Evolutionary conservation across 83 land plant genomes (phyloP), one percentile per base, ranked within the genome.

Genomic region (Picea engelmannii): DNA sequence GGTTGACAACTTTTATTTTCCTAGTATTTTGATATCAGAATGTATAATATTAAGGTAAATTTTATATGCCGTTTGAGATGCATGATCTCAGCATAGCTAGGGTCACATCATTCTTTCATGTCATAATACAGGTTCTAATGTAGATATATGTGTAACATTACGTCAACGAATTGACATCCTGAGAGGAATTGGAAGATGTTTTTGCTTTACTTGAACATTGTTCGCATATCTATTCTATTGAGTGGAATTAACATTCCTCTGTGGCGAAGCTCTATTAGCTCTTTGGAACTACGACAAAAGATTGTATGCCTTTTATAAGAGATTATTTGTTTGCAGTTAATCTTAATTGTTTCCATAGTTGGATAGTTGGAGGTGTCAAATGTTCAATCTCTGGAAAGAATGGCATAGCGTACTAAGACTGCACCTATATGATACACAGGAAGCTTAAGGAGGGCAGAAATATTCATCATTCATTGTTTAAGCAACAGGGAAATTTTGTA

Each of bases 141-240:
- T 74, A 74, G 77, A 74, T 74, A 74, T 47, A 74, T 73, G 23
- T 74, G 77, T 74, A 74, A 49, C 55, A 74, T 21, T 49, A 74
- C 60, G 49, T n/a, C 21, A 47, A 4, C 20, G 49, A 47, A n/a
- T 47, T 42, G 16, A 74, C 25, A 55, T 21, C 23, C 59, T 21
- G 27, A 74, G 77, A 44, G 23, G 16, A 74, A 74, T 21, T 47
- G 55, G 27, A 74, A 74, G 58, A 47, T 73, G 76, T 44, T 73
- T 20, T 13, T 42, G 47, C 47, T 42, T 73, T 44, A 7, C 60
- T 15, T 58, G 76, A 73, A 44, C 76, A 42, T 73, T 44, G 20
- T 73, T 73, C 76, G 12, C 25, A 35, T 35, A 17, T 70, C 75
- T 40, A 70, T 18, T 70, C 40, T n/a, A 40, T 40, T 18, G 75